Base-by-base conservation (phyloP, 257 asterid genomes). In the Lithospermum erythrorhizon region DNA sequence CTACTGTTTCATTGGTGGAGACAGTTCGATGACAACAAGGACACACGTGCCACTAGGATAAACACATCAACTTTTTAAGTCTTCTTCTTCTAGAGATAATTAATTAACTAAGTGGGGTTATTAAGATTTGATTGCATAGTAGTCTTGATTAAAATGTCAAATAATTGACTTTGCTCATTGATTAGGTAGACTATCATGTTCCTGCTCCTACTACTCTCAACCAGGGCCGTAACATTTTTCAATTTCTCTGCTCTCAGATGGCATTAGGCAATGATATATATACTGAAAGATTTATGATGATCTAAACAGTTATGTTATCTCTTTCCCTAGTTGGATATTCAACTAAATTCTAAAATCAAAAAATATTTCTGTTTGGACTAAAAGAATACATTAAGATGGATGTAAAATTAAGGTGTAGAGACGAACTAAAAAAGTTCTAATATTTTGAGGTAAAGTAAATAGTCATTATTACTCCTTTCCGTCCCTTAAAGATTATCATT, bases 1-100 rank as follows among this genome's bases (percentile, higher is more conserved):
- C 6, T 27, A 27, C 32, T 65, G 63, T 65, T 53, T 19, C 69
- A 57, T 56, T 15, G 35, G 27, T 52, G n/a, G 49, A 62, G 66
- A 62, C 59, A 62, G 47, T 17, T 52, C 25, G 35, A 2, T 23
- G 7, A 25, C 58, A 62, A 32, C 45, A 22, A 22, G 37, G 60
- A 56, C 22, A 24, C 58, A 62, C 15, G 21, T 49, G 57, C 17
- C 29, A n/a, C 13, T 35, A 25, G 23, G 30, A 20, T 30, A 21
- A 32, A 6, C 19, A 18, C 19, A 8, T 22, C 4, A 10, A 9
- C 37, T 24, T 56, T 56, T 56, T 30, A 8, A 41, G 25, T 55
- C 59, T 55, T 21, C 18, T 22, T 55, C 59, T 22, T 17, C 30
- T 53, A n/a, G 15, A 53, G 6, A 0, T 6, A 18, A 53, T 53